These are phyloP conservation scores for Linum lewisii DNA, from an alignment of 345 rosid species.

Conservation along the genomic window DNA sequence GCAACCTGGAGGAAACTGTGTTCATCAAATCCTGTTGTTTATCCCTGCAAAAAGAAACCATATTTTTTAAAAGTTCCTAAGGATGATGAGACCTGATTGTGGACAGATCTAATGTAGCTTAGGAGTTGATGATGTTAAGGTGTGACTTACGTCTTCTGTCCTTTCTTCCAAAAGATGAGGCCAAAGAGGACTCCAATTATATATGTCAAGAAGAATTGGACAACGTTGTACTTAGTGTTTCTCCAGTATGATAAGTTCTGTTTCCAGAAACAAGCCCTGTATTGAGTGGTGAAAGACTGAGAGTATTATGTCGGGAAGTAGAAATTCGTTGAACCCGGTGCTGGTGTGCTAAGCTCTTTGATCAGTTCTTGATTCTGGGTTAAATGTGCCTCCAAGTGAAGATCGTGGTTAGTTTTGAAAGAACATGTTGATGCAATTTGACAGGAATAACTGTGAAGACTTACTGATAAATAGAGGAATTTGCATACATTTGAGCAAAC, in stretches of 20 bases:
- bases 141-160: constrained; percentile 20
- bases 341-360: constrained; percentile 18
- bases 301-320: constrained; percentile 20
- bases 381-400: background rate
- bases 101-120: background rate
- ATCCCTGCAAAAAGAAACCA: constrained; percentile 2
- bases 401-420: background rate
- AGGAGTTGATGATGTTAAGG: background rate
- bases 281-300: constrained; percentile 14
- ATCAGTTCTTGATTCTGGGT: constrained; percentile 23
- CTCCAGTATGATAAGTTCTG: constrained; percentile 25
- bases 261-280: constrained; percentile 26
- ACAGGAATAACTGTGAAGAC: constrained; percentile 9
- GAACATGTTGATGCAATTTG: background rate
- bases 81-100: background rate
- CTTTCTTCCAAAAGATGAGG: constrained; percentile 23
- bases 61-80: background rate
- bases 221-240: constrained; percentile 22
- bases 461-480: constrained; percentile 59
- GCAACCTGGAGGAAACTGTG: constrained; percentile 52
- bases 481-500: constrained; percentile 56
- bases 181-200: constrained; percentile 18
- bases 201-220: constrained; percentile 14
- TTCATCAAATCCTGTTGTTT: constrained; percentile 18
- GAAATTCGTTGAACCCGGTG: constrained; percentile 17